Percentiles rank a stretch among this genome's conserved stretches.
Evolutionary conservation across 495 filamentous ascomycete species (phyloP).

Genomic region (Penicilliopsis zonata): DNA sequence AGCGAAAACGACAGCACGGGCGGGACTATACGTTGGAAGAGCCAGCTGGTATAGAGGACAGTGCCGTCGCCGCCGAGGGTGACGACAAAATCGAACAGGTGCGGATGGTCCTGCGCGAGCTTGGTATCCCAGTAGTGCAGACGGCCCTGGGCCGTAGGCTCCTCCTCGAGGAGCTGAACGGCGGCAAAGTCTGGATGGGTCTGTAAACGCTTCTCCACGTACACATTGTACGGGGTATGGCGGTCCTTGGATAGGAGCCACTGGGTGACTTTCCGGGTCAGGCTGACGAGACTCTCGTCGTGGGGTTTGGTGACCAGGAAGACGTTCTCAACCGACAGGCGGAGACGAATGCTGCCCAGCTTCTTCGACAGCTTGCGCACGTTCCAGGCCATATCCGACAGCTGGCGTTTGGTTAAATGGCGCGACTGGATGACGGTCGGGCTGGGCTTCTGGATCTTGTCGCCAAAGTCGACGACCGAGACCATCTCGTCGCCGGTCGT

Average conservation of each 20-base stretch:
- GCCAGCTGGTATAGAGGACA: conserved; percentile 88
- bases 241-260: conserved; percentile 81
- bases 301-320: conserved; percentile 85
- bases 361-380: conserved; percentile 84
- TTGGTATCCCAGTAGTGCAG: conserved; percentile 74
- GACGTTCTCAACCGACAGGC: conserved; percentile 67
- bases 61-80: conserved; percentile 96
- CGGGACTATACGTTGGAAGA: conserved; percentile 94
- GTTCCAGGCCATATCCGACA: conserved; percentile 92
- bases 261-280: conserved; percentile 63
- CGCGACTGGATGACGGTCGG: conserved; percentile 38
- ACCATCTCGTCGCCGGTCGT: neutral
- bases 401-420: conserved; percentile 80
- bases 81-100: conserved; percentile 86
- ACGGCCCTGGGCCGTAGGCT: conserved; percentile 42
- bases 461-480: conserved; percentile 11
- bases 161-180: conserved; percentile 42
- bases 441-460: conserved; percentile 8
- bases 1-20: conserved; percentile 86
- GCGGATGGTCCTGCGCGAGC: conserved; percentile 63
- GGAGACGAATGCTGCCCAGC: conserved; percentile 64
- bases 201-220: conserved; percentile 64
- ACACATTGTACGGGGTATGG: conserved; percentile 57
- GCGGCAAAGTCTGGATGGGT: conserved; percentile 61
- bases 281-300: conserved; percentile 66